Percentiles rank a stretch among this genome's conserved stretches.
These are phyloP conservation scores for Heritiera fomes DNA, from an alignment of 345 rosid genomes.

Conservation along the genomic window DNA sequence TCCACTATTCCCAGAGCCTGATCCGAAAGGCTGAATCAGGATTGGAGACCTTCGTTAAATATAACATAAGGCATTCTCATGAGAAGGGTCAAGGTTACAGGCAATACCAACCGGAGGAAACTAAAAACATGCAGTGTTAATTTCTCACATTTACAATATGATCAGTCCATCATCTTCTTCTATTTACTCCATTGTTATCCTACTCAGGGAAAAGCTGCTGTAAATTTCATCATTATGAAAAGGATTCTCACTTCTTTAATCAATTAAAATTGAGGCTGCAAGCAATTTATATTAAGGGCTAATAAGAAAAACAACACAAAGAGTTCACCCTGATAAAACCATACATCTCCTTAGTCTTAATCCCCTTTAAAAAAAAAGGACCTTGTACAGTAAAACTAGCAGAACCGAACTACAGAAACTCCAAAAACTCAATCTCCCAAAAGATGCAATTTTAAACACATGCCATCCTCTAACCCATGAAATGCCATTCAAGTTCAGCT, in stretches of 20 bases:
- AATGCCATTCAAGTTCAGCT: neutral
- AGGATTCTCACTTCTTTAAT: neutral
- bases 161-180: neutral
- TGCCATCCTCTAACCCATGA: neutral
- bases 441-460: constrained; percentile 5
- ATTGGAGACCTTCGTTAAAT: neutral
- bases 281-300: neutral
- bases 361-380: neutral
- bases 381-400: neutral
- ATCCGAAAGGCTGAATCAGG: constrained; percentile 5
- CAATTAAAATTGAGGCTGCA: neutral
- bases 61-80: neutral
- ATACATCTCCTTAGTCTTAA: neutral
- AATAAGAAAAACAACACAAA: neutral
- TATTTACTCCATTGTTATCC: neutral
- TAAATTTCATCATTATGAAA: neutral
- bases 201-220: neutral
- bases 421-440: neutral
- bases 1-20: neutral
- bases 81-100: too few relatives aligned
- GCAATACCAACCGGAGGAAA: neutral
- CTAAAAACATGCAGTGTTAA: neutral
- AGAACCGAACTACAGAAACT: constrained; percentile 1
- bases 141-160: neutral
- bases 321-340: neutral